phyloP scores from a whole-genome alignment of 1,284 basidiomycete genomes.

The Xerocomus cyaneibrunnescens region DNA sequence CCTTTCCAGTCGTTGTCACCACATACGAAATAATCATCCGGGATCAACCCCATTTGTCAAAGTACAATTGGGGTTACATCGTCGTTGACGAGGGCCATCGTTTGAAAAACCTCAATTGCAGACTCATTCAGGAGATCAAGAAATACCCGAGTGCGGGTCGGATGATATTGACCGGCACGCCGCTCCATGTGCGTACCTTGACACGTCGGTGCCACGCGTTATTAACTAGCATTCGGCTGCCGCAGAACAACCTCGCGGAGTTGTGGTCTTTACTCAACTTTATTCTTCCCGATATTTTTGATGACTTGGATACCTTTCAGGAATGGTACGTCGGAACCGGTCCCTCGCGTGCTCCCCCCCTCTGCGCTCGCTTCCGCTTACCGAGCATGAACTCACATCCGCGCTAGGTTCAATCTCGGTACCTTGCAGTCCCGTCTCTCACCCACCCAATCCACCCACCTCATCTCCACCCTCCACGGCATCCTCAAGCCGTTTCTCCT shows the following conservation, averaged over 20 bases:
- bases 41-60: constrained; percentile 66
- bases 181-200: constrained; percentile 69
- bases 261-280: constrained; percentile 96
- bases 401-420: constrained; percentile 71
- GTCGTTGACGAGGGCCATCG: constrained; percentile 96
- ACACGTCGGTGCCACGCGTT: not conserved
- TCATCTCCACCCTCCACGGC: constrained; percentile 83
- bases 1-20: constrained; percentile 84
- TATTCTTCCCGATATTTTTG: constrained; percentile 90
- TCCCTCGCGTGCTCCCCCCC: not conserved
- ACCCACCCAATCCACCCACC: constrained; percentile 57
- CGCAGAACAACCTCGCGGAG: constrained; percentile 89
- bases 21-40: constrained; percentile 94
- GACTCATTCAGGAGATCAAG: constrained; percentile 90
- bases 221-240: not conserved
- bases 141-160: constrained; percentile 82
- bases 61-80: constrained; percentile 87
- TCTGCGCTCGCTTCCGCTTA: not conserved
- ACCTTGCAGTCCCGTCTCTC: constrained; percentile 58
- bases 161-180: constrained; percentile 93
- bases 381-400: constrained; percentile 6
- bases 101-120: constrained; percentile 90
- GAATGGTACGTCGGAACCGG: constrained; percentile 62
- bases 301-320: constrained; percentile 88
- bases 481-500: constrained; percentile 97